phyloP scores from a whole-genome alignment of 306 rosid genomes.

The Phaseolus lunatus region DNA sequence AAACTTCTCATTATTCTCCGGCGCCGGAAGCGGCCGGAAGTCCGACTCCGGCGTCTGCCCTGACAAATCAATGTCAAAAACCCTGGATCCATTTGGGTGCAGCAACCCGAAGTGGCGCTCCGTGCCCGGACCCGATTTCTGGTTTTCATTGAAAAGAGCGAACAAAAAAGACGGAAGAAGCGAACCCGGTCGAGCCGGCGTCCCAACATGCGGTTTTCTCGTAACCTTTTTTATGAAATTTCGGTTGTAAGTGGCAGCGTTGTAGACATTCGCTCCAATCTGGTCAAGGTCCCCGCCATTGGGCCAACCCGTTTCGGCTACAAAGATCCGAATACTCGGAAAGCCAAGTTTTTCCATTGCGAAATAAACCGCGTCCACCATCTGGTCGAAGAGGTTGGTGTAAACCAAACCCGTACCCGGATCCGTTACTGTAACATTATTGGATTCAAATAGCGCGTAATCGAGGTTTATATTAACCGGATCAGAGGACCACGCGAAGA shows the following conservation, averaged over 20 bases:
- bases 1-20: constrained; percentile 62
- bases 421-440: constrained; percentile 57
- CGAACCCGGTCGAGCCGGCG: constrained; percentile 76
- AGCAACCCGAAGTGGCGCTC: constrained; percentile 81
- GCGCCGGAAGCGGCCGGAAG: constrained; percentile 59
- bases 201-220: constrained; percentile 58
- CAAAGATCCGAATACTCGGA: constrained; percentile 64
- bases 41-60: constrained; percentile 54
- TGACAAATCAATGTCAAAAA: constrained; percentile 62
- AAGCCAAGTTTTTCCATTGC: constrained; percentile 73
- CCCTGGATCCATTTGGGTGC: constrained; percentile 62
- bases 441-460: constrained; percentile 60
- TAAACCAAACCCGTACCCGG: constrained; percentile 68
- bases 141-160: constrained; percentile 75
- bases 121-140: constrained; percentile 70
- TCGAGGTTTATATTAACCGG: constrained; percentile 59
- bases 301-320: constrained; percentile 96
- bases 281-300: constrained; percentile 74
- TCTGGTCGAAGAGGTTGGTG: constrained; percentile 74
- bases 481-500: constrained; percentile 67
- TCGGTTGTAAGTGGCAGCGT: constrained; percentile 81
- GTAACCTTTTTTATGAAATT: constrained; percentile 62
- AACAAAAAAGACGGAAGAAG: constrained; percentile 66
- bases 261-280: constrained; percentile 75
- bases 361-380: constrained; percentile 79